phyloP scores from a whole-genome alignment of 768 basidiomycete species.

The Cystofilobasidium ferigula region DNA sequence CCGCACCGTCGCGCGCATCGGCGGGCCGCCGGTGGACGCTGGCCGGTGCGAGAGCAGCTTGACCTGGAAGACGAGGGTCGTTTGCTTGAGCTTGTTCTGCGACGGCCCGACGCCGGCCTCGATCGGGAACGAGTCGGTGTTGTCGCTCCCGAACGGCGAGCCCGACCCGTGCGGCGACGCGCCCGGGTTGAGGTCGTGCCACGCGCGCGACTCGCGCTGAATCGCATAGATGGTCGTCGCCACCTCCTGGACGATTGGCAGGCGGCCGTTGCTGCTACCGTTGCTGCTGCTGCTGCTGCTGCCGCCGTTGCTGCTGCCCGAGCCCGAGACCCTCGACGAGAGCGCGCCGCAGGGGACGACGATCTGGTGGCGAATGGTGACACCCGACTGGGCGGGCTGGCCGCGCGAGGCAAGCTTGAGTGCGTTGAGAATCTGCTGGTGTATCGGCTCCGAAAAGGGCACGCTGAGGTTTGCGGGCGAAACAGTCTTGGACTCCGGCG shows the following conservation, averaged over 20 bases:
- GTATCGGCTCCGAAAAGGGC: slow-evolving; percentile 11
- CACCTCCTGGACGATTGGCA: slow-evolving; percentile 32
- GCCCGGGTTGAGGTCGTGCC: not conserved
- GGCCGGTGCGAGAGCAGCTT: slow-evolving; percentile 27
- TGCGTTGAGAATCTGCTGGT: not conserved
- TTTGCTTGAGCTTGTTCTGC: slow-evolving; percentile 28
- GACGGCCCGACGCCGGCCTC: slow-evolving; percentile 22
- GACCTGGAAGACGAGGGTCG: slow-evolving; percentile 35
- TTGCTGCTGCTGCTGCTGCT: not conserved
- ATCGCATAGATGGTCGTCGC: slow-evolving; percentile 36
- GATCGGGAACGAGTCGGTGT: slow-evolving; percentile 24
- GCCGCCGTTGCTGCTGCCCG: not conserved
- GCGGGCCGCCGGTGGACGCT: not conserved
- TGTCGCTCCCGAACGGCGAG: slow-evolving; percentile 26
- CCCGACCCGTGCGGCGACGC: not conserved
- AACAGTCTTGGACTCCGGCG: not conserved
- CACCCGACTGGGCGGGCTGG: slow-evolving; percentile 26
- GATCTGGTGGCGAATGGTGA: slow-evolving; percentile 36
- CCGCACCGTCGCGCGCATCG: not conserved
- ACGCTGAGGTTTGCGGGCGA: not conserved
- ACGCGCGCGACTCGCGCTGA: slow-evolving; percentile 6
- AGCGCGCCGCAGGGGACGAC: slow-evolving; percentile 21
- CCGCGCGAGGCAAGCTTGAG: slow-evolving; percentile 12
- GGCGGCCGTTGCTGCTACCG: slow-evolving; percentile 11
- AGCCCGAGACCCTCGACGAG: too few species aligned